Evolutionary conservation across 257 asterid genomes (phyloP), one percentile per base, ranked within the genome.

Genomic region (Lithospermum erythrorhizon): DNA sequence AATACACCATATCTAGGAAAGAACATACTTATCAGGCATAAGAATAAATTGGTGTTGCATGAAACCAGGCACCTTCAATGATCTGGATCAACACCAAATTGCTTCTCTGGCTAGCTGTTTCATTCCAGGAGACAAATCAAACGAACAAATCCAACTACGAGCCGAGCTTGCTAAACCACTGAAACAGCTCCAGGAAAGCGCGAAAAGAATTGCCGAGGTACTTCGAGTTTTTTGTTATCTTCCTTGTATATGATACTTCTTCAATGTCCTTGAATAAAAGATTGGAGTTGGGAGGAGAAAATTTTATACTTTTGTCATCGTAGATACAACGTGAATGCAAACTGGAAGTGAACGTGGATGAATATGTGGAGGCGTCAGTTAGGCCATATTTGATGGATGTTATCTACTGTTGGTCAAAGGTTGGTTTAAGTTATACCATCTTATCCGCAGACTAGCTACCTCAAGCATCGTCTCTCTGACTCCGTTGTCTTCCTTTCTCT

Each of bases 271-370:
- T 6, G 5, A 5, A 1, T 20, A 22, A 22, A 35, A 35, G 1
- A 0, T n/a, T 13, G 14, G 24, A 53, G 4, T 53, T 20, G 25
- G 27, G 56, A 18, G 6, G 17, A 17, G 27, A 23, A 1, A 56
- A 9, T 23, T 24, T 30, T 10, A 13, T 17, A 29, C 10, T 8
- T 23, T 19, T 51, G 21, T 53, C 4, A 1, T 32, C 69, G 73
- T 85, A 93, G 98, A 81, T 93, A 66, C 97, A 93, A 86, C 87
- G 85, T n/a, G 97, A 93, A 76, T 93, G 98, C 80, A 86, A 89
- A 77, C 84, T 89, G 67, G 96, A 93, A 76, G 71, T 89, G 55
- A 83, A 93, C 61, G 87, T 88, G 75, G 98, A 93, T 15, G 98
- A 93, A 67, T 93, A 89, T 66, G 98, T 93, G 63, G 98, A 89